Percentiles rank a stretch among this genome's conserved stretches.
phyloP scores from a whole-genome alignment of 768 basidiomycete genomes.

The Wakefieldia striispora region DNA sequence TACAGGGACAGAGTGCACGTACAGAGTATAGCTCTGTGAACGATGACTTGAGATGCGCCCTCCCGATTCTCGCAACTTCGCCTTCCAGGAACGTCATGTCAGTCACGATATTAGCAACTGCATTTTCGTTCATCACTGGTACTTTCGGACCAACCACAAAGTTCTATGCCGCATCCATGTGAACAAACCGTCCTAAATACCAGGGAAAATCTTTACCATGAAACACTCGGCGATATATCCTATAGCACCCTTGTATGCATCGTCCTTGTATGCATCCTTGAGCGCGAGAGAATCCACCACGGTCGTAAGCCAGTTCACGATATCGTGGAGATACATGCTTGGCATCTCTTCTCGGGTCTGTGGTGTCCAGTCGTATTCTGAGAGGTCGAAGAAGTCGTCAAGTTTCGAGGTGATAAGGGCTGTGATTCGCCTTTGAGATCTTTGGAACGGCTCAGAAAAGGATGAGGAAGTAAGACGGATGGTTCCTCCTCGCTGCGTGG shows the following conservation, averaged over 20 bases:
- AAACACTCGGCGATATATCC: conserved; percentile 83
- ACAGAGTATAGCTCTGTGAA: conserved; percentile 82
- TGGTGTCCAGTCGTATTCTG: conserved; percentile 94
- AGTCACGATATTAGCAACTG: conserved; percentile 78
- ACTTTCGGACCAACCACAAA: conserved; percentile 78
- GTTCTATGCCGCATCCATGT: conserved; percentile 43
- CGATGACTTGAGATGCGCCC: conserved; percentile 63
- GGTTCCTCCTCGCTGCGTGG: conserved; percentile 78
- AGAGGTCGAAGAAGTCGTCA: conserved; percentile 92
- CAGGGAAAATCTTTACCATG: conserved; percentile 58
- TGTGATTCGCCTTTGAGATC: conserved; percentile 74
- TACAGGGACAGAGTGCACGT: conserved; percentile 29
- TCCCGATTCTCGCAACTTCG: conserved; percentile 76
- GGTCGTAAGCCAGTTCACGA: conserved; percentile 94
- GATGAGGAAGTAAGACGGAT: conserved; percentile 67
- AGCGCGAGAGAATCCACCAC: conserved; percentile 89
- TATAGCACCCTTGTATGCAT: conserved; percentile 87
- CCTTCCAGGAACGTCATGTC: conserved; percentile 88
- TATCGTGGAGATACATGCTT: conserved; percentile 92
- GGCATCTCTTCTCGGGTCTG: conserved; percentile 67
- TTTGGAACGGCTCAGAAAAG: conserved; percentile 66
- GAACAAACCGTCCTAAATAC: not conserved
- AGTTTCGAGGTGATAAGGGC: conserved; percentile 86
- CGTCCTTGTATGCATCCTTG: conserved; percentile 82
- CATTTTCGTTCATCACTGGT: conserved; percentile 82